Conservation (phyloP, 208 protist species). For the Leishmania gerbilli region DNA sequence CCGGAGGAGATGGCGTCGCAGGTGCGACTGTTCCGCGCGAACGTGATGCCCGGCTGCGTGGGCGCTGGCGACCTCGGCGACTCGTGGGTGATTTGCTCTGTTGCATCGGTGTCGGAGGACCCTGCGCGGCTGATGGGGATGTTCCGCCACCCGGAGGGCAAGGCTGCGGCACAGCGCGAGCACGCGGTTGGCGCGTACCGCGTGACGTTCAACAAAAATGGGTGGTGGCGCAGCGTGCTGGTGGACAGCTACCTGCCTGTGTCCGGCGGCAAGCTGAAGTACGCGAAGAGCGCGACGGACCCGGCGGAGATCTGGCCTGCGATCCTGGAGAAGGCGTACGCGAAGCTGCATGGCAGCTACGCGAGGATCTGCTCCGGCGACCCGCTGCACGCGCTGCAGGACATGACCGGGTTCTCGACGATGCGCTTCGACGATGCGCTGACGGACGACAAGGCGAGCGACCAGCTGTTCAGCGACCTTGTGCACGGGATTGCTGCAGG, state of each 20-base stretch:
- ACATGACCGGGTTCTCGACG: slow-evolving; percentile 77
- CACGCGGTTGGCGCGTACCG: slow-evolving; percentile 74
- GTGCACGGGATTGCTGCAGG: slow-evolving; percentile 31
- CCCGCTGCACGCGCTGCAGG: slow-evolving; percentile 80
- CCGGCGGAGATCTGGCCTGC: slow-evolving; percentile 81
- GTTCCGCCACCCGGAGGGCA: slow-evolving; percentile 66
- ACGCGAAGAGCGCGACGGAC: slow-evolving; percentile 56
- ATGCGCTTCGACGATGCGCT: slow-evolving; percentile 67
- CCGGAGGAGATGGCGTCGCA: slow-evolving; percentile 56
- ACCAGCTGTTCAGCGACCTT: slow-evolving; percentile 61
- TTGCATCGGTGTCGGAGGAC: slow-evolving; percentile 58
- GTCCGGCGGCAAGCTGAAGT: slow-evolving; percentile 52
- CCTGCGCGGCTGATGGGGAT: slow-evolving; percentile 47
- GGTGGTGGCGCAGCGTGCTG: slow-evolving; percentile 75
- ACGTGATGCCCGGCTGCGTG: slow-evolving; percentile 42
- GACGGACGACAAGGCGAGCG: slow-evolving; percentile 21
- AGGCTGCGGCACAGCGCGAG: slow-evolving; percentile 56
- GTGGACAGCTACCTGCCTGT: slow-evolving; percentile 87
- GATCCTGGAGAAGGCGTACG: slow-evolving; percentile 90
- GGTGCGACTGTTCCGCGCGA: slow-evolving; percentile 65
- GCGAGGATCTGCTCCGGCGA: slow-evolving; percentile 76
- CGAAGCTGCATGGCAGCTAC: slow-evolving; percentile 89
- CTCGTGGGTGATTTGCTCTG: slow-evolving; percentile 74
- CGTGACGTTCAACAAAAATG: slow-evolving; percentile 84
- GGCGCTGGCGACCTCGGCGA: slow-evolving; percentile 72